Evolutionary conservation across 768 basidiomycete species (phyloP).

Genomic region (Hemileccinum rubropunctum): DNA sequence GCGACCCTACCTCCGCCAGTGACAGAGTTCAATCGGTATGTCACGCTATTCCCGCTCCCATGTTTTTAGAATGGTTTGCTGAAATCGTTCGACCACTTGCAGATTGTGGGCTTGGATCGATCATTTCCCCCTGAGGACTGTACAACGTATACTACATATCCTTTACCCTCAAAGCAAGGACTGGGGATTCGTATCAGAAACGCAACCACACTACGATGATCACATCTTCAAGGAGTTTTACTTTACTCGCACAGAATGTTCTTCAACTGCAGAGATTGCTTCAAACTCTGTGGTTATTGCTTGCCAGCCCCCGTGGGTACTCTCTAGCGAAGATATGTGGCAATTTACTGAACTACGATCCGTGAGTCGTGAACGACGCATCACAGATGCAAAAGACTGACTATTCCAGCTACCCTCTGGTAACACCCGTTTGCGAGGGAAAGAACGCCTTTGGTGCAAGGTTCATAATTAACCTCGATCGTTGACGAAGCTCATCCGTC

Average conservation of each 20-base stretch:
- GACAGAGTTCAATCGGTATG: conserved; percentile 32
- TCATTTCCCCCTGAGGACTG: conserved; percentile 33
- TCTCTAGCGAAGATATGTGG: conserved; percentile 51
- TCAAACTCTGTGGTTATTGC: conserved; percentile 45
- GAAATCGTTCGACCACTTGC: neutral
- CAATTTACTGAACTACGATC: conserved; percentile 46
- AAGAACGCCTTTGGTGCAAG: conserved; percentile 61
- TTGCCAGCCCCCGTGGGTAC: conserved; percentile 61
- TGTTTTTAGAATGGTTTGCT: neutral
- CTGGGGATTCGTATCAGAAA: conserved; percentile 43
- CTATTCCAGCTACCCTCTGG: conserved; percentile 25
- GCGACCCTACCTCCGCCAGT: conserved; percentile 28
- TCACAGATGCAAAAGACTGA: neutral
- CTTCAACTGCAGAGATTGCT: conserved; percentile 25
- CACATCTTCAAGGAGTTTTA: conserved; percentile 45
- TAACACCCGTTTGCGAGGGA: conserved; percentile 43
- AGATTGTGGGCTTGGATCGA: conserved; percentile 33
- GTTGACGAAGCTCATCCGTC: conserved; percentile 7
- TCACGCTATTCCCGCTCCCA: neutral
- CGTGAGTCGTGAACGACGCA: conserved; percentile 10
- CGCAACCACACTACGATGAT: conserved; percentile 34
- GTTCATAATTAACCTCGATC: conserved; percentile 27
- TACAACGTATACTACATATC: conserved; percentile 41
- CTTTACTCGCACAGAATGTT: conserved; percentile 34
- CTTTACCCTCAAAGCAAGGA: conserved; percentile 39